Conservation (phyloP, 768 basidiomycete genomes). For the Panellus pusillus region DNA sequence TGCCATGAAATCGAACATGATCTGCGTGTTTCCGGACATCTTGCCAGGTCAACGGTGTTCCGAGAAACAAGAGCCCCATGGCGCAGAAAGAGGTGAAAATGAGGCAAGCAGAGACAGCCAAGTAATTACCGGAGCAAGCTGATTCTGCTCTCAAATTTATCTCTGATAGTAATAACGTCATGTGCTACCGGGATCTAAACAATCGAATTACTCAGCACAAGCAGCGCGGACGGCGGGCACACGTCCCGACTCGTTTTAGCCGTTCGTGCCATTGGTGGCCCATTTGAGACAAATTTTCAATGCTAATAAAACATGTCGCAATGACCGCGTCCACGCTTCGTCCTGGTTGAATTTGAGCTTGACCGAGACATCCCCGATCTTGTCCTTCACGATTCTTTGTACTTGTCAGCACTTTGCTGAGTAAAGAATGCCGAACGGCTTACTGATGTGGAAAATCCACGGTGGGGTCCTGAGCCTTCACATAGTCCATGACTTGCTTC, state of each 20-base stretch:
- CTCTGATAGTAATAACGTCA: no score
- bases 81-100: not conserved
- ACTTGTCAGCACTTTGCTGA: conserved; percentile 3
- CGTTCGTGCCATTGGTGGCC: conserved; percentile 76
- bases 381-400: conserved; percentile 83
- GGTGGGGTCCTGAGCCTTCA: conserved; percentile 66
- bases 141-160: no score
- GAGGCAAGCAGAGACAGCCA: not conserved
- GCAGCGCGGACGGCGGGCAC: no score
- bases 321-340: conserved; percentile 92
- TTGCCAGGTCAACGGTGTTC: conserved; percentile 91
- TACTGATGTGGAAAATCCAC: conserved; percentile 88
- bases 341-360: conserved; percentile 95
- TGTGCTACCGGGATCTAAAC: no score
- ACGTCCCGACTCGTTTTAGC: conserved; percentile 33
- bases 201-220: no score
- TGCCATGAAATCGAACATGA: conserved; percentile 89
- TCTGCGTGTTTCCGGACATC: conserved; percentile 85
- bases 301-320: conserved; percentile 87
- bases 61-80: conserved; percentile 93
- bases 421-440: conserved; percentile 1
- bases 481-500: conserved; percentile 86
- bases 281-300: conserved; percentile 87
- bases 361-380: conserved; percentile 93
- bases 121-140: not conserved